Conservation (phyloP, 768 basidiomycete species). For the Trichaptum fuscoviolaceum region DNA sequence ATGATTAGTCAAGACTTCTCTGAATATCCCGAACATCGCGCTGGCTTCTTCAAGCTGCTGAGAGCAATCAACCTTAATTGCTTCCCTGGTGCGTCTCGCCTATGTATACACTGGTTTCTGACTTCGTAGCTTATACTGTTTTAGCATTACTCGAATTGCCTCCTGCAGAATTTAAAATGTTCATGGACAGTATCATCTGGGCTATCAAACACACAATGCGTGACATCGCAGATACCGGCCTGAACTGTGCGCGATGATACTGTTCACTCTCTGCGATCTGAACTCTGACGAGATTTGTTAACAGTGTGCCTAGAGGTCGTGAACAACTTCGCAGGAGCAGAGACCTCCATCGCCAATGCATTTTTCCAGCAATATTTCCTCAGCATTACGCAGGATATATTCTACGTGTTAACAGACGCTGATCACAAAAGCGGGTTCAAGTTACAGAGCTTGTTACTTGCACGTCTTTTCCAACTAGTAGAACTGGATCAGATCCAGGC, state of each 20-base stretch:
- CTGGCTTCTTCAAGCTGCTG: slow-evolving; percentile 94
- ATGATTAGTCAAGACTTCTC: slow-evolving; percentile 99
- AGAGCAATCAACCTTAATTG: slow-evolving; percentile 89
- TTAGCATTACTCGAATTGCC: slow-evolving; percentile 80
- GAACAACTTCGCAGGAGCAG: slow-evolving; percentile 88
- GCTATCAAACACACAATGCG: slow-evolving; percentile 99
- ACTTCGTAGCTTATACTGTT: neutral
- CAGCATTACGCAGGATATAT: slow-evolving; percentile 89
- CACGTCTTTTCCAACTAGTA: slow-evolving; percentile 89
- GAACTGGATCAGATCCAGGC: slow-evolving; percentile 74
- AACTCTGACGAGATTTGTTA: slow-evolving; percentile 6
- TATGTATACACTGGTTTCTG: neutral
- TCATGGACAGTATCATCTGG: slow-evolving; percentile 99
- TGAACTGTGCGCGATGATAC: slow-evolving; percentile 52
- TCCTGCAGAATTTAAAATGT: slow-evolving; percentile 91
- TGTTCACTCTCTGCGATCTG: slow-evolving; percentile 4
- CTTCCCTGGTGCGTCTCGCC: slow-evolving; percentile 73
- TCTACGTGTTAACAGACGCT: slow-evolving; percentile 95
- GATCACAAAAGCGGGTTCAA: slow-evolving; percentile 99
- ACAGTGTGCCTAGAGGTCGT: slow-evolving; percentile 85
- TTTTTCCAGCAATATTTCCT: slow-evolving; percentile 98
- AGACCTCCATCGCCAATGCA: slow-evolving; percentile 72
- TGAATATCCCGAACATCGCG: slow-evolving; percentile 97
- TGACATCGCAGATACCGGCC: slow-evolving; percentile 90
- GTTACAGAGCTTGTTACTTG: slow-evolving; percentile 87